These are phyloP conservation scores for Alternaria triticina DNA, from an alignment of 2,329 filamentous ascomycete species.

Conservation along the genomic window DNA sequence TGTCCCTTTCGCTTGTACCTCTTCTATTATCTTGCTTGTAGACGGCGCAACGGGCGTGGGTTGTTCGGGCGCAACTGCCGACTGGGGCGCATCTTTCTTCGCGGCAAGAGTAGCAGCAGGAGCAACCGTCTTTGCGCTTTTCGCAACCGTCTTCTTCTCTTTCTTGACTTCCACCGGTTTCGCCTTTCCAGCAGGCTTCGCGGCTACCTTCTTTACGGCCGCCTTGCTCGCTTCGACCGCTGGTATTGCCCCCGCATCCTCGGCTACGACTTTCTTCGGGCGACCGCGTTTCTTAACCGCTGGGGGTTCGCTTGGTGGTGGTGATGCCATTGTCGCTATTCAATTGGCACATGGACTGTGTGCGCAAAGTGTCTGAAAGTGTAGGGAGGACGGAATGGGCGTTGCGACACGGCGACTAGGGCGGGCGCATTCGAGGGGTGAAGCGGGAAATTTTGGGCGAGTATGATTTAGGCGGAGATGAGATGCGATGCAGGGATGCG, in stretches of 20 bases:
- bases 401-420: conserved; percentile 19
- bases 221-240: conserved; percentile 22
- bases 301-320: conserved; percentile 16
- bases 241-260: conserved; percentile 15
- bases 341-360: conserved; percentile 5
- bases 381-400: neutral
- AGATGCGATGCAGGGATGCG: conserved; percentile 18
- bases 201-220: conserved; percentile 27
- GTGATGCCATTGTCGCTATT: conserved; percentile 18
- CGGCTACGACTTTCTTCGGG: conserved; percentile 40
- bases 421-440: conserved; percentile 23
- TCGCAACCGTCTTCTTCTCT: conserved; percentile 21
- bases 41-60: conserved; percentile 36
- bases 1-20: conserved; percentile 34
- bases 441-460: conserved; percentile 23
- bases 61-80: conserved; percentile 4
- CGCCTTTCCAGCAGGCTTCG: conserved; percentile 25
- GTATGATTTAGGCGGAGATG: conserved; percentile 11
- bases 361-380: neutral
- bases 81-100: conserved; percentile 20
- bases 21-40: conserved; percentile 40
- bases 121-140: conserved; percentile 11
- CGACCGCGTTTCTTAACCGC: conserved; percentile 40
- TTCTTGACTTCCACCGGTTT: conserved; percentile 18
- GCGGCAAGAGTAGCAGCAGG: neutral